A percentile compares a stretch with the other conserved stretches of the same genome.
These are phyloP conservation scores for Penicillium ochrochloron DNA, from an alignment of 495 filamentous ascomycete genomes.

Conservation along the genomic window DNA sequence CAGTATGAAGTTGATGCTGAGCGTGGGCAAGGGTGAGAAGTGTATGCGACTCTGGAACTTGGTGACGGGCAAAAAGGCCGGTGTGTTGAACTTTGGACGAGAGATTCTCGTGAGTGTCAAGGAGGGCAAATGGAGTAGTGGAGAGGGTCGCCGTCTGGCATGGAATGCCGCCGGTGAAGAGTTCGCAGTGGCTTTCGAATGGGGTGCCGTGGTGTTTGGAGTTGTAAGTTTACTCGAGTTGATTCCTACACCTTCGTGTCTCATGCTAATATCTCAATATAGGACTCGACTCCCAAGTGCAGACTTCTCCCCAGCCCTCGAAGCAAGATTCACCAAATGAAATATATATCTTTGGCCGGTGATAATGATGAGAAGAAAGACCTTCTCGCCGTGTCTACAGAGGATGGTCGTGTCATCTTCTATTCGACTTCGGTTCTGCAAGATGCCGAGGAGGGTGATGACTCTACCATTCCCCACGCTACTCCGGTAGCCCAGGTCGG, in stretches of 20 bases:
- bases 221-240: slow-evolving; percentile 58
- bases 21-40: slow-evolving; percentile 82
- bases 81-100: slow-evolving; percentile 80
- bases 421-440: slow-evolving; percentile 65
- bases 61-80: slow-evolving; percentile 93
- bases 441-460: slow-evolving; percentile 34
- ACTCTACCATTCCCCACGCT: slow-evolving; percentile 51
- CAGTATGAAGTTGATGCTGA: slow-evolving; percentile 93
- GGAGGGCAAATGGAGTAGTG: slow-evolving; percentile 74
- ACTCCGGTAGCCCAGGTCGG: slow-evolving; percentile 77
- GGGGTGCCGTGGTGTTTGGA: slow-evolving; percentile 82
- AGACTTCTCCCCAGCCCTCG: slow-evolving; percentile 65
- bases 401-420: slow-evolving; percentile 88
- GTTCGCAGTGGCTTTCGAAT: slow-evolving; percentile 87
- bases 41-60: slow-evolving; percentile 96
- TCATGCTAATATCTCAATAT: slow-evolving; percentile 21
- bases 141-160: slow-evolving; percentile 81
- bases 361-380: slow-evolving; percentile 46
- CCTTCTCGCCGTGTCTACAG: slow-evolving; percentile 81
- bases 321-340: slow-evolving; percentile 82
- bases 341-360: slow-evolving; percentile 61
- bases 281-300: slow-evolving; percentile 80
- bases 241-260: slow-evolving; percentile 5
- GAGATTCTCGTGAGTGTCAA: slow-evolving; percentile 70
- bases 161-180: slow-evolving; percentile 80